Percentiles rank a stretch among this genome's conserved stretches.
Conservation (phyloP, 2,329 filamentous ascomycete species). For the Didymella exigua region DNA sequence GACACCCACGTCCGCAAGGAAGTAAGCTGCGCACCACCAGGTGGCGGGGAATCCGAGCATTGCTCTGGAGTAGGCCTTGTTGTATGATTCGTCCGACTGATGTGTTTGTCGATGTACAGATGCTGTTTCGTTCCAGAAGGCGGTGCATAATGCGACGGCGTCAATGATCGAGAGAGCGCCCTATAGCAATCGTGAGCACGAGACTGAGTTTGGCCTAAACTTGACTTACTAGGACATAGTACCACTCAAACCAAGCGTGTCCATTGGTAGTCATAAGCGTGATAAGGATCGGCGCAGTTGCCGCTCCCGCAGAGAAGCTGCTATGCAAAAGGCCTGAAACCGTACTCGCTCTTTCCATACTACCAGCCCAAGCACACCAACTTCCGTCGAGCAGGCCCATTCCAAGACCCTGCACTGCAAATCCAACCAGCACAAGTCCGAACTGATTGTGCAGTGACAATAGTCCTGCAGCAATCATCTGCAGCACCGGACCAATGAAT, state of each 20-base stretch:
- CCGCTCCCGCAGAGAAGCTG: slow-evolving; percentile 49
- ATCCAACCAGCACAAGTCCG: slow-evolving; percentile 38
- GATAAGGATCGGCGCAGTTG: slow-evolving; percentile 47
- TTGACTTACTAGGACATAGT: slow-evolving; percentile 46
- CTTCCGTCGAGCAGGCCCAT: slow-evolving; percentile 52
- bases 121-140: slow-evolving; percentile 49
- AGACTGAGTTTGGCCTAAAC: too few species aligned
- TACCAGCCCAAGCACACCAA: slow-evolving; percentile 55
- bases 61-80: slow-evolving; percentile 14
- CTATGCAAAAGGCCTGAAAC: slow-evolving; percentile 52
- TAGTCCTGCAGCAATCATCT: slow-evolving; percentile 39
- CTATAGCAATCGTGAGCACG: slow-evolving; percentile 16
- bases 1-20: slow-evolving; percentile 54
- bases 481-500: slow-evolving; percentile 47
- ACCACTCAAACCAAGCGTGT: slow-evolving; percentile 50
- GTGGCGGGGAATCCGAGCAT: slow-evolving; percentile 46
- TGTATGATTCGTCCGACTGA: slow-evolving; percentile 9
- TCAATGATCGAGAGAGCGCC: slow-evolving; percentile 22
- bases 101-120: slow-evolving; percentile 39
- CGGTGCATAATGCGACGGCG: slow-evolving; percentile 33
- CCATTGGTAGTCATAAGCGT: slow-evolving; percentile 34
- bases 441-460: slow-evolving; percentile 44
- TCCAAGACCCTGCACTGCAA: slow-evolving; percentile 46
- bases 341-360: slow-evolving; percentile 49
- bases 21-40: slow-evolving; percentile 53